Evolutionary conservation across 2,329 filamentous ascomycete genomes (phyloP).

Genomic region (Aurifilum marmelostoma): DNA sequence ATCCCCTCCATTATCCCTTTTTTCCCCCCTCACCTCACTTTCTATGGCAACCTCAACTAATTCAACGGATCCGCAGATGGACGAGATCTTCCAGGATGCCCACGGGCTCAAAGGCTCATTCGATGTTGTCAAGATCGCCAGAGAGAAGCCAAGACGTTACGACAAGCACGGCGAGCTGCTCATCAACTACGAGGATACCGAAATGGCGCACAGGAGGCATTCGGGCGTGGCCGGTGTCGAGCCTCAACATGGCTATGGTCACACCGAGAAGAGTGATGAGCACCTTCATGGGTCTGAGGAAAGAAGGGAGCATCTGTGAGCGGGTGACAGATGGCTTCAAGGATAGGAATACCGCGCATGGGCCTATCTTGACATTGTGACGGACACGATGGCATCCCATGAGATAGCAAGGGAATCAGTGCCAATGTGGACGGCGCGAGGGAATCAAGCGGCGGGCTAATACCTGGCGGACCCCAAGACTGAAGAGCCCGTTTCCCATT

Average conservation of each 20-base stretch:
- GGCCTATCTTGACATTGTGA: no score
- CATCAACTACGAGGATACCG: slow-evolving; percentile 46
- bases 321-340: no score
- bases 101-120: slow-evolving; percentile 46
- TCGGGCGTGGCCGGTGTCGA: background rate
- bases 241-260: background rate
- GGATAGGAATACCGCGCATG: no score
- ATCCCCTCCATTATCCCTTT: no score
- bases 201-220: slow-evolving; percentile 28
- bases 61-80: slow-evolving; percentile 47
- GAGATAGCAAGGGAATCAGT: no score
- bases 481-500: no score
- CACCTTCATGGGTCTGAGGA: slow-evolving; percentile 8
- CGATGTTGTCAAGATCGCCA: slow-evolving; percentile 46
- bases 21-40: background rate
- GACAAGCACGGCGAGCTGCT: slow-evolving; percentile 63
- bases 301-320: slow-evolving; percentile 9
- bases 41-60: background rate
- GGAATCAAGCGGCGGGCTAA: no score
- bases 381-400: no score
- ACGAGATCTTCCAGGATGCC: slow-evolving; percentile 63
- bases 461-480: no score
- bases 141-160: slow-evolving; percentile 57
- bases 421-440: no score
- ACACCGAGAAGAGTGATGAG: slow-evolving; percentile 9